These are phyloP conservation scores for Amanita subjunquillea DNA, from an alignment of 768 basidiomycete genomes.

Conservation along the genomic window DNA sequence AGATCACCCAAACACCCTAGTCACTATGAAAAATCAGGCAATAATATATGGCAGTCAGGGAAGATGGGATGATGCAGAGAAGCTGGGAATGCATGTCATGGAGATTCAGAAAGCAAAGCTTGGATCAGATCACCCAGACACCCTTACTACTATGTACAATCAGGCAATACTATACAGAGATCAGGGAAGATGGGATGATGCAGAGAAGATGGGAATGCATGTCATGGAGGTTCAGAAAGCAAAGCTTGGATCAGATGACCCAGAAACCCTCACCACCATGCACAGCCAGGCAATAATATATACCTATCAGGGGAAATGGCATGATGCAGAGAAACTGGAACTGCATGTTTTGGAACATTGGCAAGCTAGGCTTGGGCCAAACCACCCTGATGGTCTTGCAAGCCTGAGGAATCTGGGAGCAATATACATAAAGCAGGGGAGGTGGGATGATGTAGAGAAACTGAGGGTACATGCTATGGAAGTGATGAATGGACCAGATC, in stretches of 20 bases:
- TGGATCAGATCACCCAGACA: conserved; percentile 9
- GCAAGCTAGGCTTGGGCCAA: neutral
- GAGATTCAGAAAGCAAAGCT: neutral
- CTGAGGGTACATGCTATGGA: neutral
- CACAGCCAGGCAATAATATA: conserved; percentile 7
- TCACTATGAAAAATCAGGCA: neutral
- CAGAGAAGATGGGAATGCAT: neutral
- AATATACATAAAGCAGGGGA: neutral
- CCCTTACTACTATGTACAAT: neutral
- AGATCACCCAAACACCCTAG: neutral
- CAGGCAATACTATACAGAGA: neutral
- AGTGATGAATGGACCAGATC: neutral
- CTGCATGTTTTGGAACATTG: neutral
- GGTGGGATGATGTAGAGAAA: neutral
- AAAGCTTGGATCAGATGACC: conserved; percentile 8
- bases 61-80: neutral
- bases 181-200: neutral
- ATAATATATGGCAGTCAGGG: neutral
- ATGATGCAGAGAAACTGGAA: neutral
- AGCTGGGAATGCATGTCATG: neutral
- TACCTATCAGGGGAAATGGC: neutral
- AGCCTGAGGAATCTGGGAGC: neutral
- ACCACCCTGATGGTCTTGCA: neutral
- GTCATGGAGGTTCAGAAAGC: neutral
- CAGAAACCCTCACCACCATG: conserved; percentile 8